Evolutionary conservation across 352 stramenopile genomes (phyloP).

Genomic region (Lagenidium sp.): DNA sequence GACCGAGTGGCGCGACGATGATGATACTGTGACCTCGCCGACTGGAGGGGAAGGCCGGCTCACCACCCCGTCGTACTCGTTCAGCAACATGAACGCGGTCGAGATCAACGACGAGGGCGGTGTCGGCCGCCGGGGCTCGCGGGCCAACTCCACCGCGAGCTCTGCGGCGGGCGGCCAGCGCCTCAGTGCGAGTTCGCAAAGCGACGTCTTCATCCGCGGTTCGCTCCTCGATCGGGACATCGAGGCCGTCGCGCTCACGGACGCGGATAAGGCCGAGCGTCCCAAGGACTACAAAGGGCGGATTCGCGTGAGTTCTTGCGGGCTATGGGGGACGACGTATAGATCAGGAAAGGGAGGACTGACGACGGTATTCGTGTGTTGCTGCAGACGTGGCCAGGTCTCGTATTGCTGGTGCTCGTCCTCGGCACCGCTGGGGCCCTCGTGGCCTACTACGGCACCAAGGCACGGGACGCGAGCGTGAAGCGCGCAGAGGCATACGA

Average conservation of each 20-base stretch:
- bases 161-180: too few relatives aligned
- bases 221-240: conserved; percentile 23
- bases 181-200: too few relatives aligned
- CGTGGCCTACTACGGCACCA: conserved; percentile 9
- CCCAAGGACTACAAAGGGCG: not conserved
- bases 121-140: too few relatives aligned
- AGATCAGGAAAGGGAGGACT: not conserved
- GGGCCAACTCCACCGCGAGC: too few relatives aligned
- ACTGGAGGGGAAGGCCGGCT: too few relatives aligned
- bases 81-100: too few relatives aligned
- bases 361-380: conserved; percentile 18
- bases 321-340: not conserved
- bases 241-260: conserved; percentile 16
- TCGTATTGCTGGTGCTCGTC: conserved; percentile 20
- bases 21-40: too few relatives aligned
- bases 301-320: not conserved
- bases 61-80: too few relatives aligned
- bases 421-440: conserved; percentile 7
- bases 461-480: conserved; percentile 2
- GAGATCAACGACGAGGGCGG: too few relatives aligned
- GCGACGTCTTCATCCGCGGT: conserved; percentile 11
- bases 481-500: conserved; percentile 5
- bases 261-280: not conserved
- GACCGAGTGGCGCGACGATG: too few relatives aligned
- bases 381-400: conserved; percentile 14